Conservation (phyloP, 2,329 filamentous ascomycete genomes). For the Thielaviopsis ethacetica region DNA sequence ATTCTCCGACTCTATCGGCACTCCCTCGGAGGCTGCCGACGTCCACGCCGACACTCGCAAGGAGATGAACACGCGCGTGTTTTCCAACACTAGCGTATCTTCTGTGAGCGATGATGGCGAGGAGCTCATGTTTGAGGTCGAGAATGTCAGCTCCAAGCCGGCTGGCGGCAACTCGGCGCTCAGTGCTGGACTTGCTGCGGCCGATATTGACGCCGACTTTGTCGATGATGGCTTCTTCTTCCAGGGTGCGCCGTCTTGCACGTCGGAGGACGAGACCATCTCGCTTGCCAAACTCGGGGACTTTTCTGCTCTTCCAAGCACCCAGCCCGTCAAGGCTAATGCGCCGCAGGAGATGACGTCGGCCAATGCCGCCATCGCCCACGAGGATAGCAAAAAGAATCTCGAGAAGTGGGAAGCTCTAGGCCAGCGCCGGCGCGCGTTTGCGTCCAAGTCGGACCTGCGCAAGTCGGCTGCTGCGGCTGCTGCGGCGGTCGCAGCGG, state of each 20-base stretch:
- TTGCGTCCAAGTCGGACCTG: constrained; percentile 3
- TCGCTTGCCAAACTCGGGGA: neutral
- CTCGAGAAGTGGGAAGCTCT: constrained; percentile 82
- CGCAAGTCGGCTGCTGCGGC: neutral
- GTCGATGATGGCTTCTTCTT: constrained; percentile 58
- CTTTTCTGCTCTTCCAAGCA: neutral
- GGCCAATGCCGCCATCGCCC: neutral
- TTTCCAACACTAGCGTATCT: constrained; percentile 55
- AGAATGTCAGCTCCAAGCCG: constrained; percentile 18
- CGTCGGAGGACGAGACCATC: neutral
- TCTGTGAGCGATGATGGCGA: constrained; percentile 6
- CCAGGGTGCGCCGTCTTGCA: constrained; percentile 31
- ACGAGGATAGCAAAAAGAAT: constrained; percentile 16
- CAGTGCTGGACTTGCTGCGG: constrained; percentile 20
- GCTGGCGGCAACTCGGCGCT: constrained; percentile 15
- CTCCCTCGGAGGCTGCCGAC: constrained; percentile 7
- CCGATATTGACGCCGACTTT: constrained; percentile 46
- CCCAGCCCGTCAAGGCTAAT: constrained; percentile 20
- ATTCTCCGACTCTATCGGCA: neutral
- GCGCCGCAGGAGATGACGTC: neutral
- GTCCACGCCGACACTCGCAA: constrained; percentile 34
- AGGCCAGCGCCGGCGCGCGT: constrained; percentile 65
- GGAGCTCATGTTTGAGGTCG: constrained; percentile 10
- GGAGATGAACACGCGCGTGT: constrained; percentile 57
- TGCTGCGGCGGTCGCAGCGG: neutral